These are phyloP conservation scores for Neoconidiobolus thromboides DNA, from an alignment of 371 early-diverging fungal species.

Conservation along the genomic window DNA sequence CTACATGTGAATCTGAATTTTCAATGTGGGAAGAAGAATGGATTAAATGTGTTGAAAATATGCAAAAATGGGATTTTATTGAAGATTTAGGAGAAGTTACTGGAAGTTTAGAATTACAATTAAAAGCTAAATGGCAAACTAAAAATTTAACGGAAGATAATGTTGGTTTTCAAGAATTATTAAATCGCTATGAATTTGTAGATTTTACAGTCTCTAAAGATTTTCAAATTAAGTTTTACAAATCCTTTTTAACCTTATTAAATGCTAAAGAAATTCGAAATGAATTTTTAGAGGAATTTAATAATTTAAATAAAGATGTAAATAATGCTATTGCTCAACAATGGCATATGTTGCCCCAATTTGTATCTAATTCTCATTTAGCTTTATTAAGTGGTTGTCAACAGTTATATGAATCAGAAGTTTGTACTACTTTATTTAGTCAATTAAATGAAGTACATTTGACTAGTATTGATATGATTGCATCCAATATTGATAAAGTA, in stretches of 20 bases:
- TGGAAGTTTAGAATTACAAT: constrained; percentile 51
- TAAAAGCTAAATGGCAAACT: constrained; percentile 83
- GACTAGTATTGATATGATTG: constrained; percentile 59
- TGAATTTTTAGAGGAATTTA: constrained; percentile 34
- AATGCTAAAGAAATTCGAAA: not conserved
- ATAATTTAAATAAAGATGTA: constrained; percentile 68
- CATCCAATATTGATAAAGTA: constrained; percentile 73
- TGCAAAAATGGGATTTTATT: constrained; percentile 98
- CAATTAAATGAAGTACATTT: constrained; percentile 56
- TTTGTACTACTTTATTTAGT: constrained; percentile 72
- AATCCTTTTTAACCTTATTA: not conserved
- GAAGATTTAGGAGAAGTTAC: constrained; percentile 84
- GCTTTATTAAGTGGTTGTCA: constrained; percentile 81
- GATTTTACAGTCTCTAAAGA: not conserved
- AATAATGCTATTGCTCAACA: constrained; percentile 61
- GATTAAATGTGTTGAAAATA: constrained; percentile 70
- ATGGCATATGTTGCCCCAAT: constrained; percentile 72
- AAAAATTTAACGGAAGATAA: constrained; percentile 29
- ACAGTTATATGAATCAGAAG: constrained; percentile 83
- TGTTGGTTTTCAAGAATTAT: not conserved
- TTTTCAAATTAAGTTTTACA: not conserved
- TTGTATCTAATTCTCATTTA: constrained; percentile 69
- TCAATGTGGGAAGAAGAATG: constrained; percentile 96
- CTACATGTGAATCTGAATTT: constrained; percentile 94
- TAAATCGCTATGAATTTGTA: not conserved